Evolutionary conservation across 2,329 filamentous ascomycete genomes (phyloP), one percentile per base, ranked within the genome.

Genomic region (Hirsutella rhossiliensis): DNA sequence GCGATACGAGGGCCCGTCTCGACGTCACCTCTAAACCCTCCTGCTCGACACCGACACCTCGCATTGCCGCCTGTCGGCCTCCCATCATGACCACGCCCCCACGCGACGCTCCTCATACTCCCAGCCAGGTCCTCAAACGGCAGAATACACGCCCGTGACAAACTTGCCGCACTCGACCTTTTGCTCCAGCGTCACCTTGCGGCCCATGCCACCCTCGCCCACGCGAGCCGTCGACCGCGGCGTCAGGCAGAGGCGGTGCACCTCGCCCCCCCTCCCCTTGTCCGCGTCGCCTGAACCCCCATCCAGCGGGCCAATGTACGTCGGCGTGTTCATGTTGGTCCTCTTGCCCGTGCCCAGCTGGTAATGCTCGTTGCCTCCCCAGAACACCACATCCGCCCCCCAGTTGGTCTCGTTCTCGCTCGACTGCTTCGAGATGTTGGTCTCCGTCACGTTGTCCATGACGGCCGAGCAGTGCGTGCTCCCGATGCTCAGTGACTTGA

Each of bases 351-450:
- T 96, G 12, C 92, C 92, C 23, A 98, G 76, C 64, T 98, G 92
- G 62, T 84, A 96, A 59, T 82, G 78, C 66, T 97, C 89, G 56
- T 97, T 98, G 43, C 87, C 87, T 48, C 92, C 92, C 87, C 89
- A 98, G 71, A 87, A 94, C 2, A 97, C 62, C 28, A 89, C 81
- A 59, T 97, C 92, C 5, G 84, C 80, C 41, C 92, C 92, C 78
- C 82, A 95, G 59, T 92, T 89, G 1, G 81, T 87, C 55, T 88
- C 84, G 51, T 85, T 83, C 36, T 76, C 67, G 1, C 73, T 72
- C 15, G 54, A 69, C 43, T 58, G 64, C 48, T 54, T 60, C 2
- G 72, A 66, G 2, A 80, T 73, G 15, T 71, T 65, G 6, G 88
- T 72, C 43, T 80, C 72, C 1, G 85, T 85, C 28, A 84, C 76